Base-by-base conservation (phyloP, 345 rosid genomes). In the Salix koriyanagi region DNA sequence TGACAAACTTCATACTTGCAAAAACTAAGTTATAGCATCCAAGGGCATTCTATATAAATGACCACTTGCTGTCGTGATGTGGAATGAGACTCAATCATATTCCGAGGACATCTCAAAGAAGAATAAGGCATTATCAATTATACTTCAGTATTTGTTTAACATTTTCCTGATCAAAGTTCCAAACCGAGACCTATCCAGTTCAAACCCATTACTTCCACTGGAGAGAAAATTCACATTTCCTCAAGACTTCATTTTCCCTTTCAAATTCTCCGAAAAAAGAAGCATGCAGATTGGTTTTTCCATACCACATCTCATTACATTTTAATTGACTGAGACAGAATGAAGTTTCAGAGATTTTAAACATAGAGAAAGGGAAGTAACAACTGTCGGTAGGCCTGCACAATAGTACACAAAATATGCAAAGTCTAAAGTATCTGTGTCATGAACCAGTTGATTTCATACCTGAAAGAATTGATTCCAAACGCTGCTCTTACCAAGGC, bases 381-480 rank as follows among this genome's bases (percentile, higher is more conserved):
- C 50, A 46, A 46, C 16, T 12, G 50, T 2, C 14, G 18, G 50
- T 14, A 46, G 50, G 50, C 50, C 14, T 14, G 12, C 69, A 66
- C 41, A 3, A 11, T 6, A 14, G 54, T 7, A 25, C 34, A 16
- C 19, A 71, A 62, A 23, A 48, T 18, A 74, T 25, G 32, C 56
- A n/a, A 41, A 3, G 54, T 32, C 15, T 69, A 30, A 77, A 14
- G 46, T 56, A 68, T 42, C 23, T n/a, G 70, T 60, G 58, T 41
- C 23, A 65, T 58, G 46, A 23, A 4, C 5, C 36, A 32, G 46
- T 37, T 65, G 66, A 65, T 69, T 68, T 71, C 74, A 64, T 86
- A 95, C 99, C 99, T 95, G 92, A 85, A 95, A 93, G 87, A 91
- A 95, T 54, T 90, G 84, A 86, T 93, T 91, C 99, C 99, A 95